Conservation (phyloP, 2,329 filamentous ascomycete species). For the Dothiorella sarmentorum region DNA sequence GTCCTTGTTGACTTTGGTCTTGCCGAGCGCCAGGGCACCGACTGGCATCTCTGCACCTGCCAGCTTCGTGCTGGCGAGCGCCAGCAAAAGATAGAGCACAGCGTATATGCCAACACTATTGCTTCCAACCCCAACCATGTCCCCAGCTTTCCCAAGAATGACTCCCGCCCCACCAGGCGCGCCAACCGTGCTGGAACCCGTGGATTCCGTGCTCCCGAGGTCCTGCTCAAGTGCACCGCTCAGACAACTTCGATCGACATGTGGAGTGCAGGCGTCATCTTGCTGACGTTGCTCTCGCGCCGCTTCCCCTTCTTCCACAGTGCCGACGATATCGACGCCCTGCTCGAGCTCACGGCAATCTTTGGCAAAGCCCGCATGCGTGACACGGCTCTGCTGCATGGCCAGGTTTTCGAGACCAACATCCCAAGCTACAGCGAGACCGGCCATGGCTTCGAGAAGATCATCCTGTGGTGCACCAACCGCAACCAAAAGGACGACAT, state of each 20-base stretch:
- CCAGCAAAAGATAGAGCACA: slow-evolving; percentile 54
- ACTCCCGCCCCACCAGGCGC: slow-evolving; percentile 79
- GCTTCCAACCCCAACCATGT: slow-evolving; percentile 29
- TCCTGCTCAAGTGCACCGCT: slow-evolving; percentile 93
- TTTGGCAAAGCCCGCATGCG: slow-evolving; percentile 87
- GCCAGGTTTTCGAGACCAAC: slow-evolving; percentile 86
- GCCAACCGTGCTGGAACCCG: slow-evolving; percentile 93
- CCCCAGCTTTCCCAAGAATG: slow-evolving; percentile 80
- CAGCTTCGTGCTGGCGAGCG: slow-evolving; percentile 62
- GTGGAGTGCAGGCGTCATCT: slow-evolving; percentile 95
- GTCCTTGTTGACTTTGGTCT: slow-evolving; percentile 99
- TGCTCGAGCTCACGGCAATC: slow-evolving; percentile 95
- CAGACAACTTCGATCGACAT: slow-evolving; percentile 92
- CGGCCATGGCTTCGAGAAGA: slow-evolving; percentile 87
- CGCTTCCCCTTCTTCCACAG: slow-evolving; percentile 99
- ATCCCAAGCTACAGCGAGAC: slow-evolving; percentile 84
- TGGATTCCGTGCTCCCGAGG: slow-evolving; percentile 93
- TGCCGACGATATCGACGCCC: slow-evolving; percentile 94
- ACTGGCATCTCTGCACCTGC: slow-evolving; percentile 79
- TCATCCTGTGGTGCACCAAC: slow-evolving; percentile 91
- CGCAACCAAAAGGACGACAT: slow-evolving; percentile 60
- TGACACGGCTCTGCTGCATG: slow-evolving; percentile 75
- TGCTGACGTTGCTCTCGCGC: slow-evolving; percentile 87
- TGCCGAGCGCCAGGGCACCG: slow-evolving; percentile 70
- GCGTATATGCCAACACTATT: slow-evolving; percentile 56